Percentiles rank a stretch among this genome's conserved stretches.
These are phyloP conservation scores for Pleurotus eryngii DNA, from an alignment of 768 basidiomycete species.

Conservation along the genomic window DNA sequence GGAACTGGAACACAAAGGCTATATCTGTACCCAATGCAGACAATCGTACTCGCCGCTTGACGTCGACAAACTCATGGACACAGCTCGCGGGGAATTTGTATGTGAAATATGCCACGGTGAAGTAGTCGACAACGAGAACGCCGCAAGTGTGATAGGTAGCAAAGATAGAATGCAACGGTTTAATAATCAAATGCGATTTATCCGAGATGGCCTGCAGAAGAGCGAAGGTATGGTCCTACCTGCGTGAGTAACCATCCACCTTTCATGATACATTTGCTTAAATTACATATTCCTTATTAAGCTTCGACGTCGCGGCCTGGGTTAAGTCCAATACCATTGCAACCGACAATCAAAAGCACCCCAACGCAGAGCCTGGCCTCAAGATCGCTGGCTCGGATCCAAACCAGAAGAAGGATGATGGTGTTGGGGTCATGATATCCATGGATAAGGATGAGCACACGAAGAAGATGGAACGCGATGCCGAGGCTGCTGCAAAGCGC, in stretches of 20 bases:
- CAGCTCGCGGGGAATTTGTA: constrained; percentile 56
- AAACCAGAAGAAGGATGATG: constrained; percentile 57
- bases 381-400: constrained; percentile 74
- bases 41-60: constrained; percentile 84
- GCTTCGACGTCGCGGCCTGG: constrained; percentile 83
- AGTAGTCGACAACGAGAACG: constrained; percentile 88
- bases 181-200: constrained; percentile 85
- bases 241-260: constrained; percentile 47
- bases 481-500: constrained; percentile 79
- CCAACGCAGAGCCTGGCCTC: constrained; percentile 51
- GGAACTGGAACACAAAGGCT: constrained; percentile 98
- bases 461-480: constrained; percentile 68
- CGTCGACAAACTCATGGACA: constrained; percentile 80
- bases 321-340: constrained; percentile 71
- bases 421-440: constrained; percentile 82
- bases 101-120: constrained; percentile 90
- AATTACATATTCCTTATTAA: constrained; percentile 23
- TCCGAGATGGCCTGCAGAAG: constrained; percentile 83
- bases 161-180: constrained; percentile 97
- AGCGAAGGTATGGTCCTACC: constrained; percentile 87
- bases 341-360: constrained; percentile 54
- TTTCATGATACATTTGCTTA: neutral
- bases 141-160: constrained; percentile 77
- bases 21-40: constrained; percentile 88
- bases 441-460: constrained; percentile 86